phyloP scores from a whole-genome alignment of 2,329 filamentous ascomycete genomes.

The Trichophyton benhamiae region DNA sequence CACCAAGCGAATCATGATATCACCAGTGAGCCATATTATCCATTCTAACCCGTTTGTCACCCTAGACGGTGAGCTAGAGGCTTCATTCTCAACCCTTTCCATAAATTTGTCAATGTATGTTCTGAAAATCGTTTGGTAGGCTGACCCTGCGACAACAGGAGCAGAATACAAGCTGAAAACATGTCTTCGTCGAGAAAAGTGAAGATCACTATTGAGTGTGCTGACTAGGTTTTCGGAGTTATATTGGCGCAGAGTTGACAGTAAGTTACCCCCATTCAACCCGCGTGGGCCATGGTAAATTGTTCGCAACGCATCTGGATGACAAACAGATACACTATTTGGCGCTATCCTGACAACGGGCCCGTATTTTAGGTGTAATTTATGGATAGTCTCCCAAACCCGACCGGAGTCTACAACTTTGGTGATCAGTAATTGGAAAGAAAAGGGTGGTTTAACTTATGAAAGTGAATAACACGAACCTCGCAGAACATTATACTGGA shows the following conservation, averaged over 20 bases:
- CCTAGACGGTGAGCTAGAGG: constrained; percentile 4
- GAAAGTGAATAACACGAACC: constrained; percentile 2
- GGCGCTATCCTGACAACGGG: constrained; percentile 12
- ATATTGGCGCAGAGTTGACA: constrained; percentile 12
- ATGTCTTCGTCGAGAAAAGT: constrained; percentile 12
- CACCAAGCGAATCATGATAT: constrained; percentile 13
- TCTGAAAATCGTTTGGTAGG: constrained; percentile 9
- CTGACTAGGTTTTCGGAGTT: constrained; percentile 14
- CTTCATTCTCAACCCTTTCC: constrained; percentile 8
- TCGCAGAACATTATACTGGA: constrained; percentile 10
- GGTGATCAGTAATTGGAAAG: background rate
- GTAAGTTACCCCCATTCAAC: constrained; percentile 5
- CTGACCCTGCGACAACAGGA: constrained; percentile 8
- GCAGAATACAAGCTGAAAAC: constrained; percentile 11
- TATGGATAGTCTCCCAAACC: constrained; percentile 1
- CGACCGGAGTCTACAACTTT: background rate
- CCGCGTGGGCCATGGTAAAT: constrained; percentile 14
- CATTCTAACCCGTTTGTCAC: constrained; percentile 11
- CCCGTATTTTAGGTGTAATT: constrained; percentile 12
- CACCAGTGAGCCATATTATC: constrained; percentile 12
- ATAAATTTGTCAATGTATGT: constrained; percentile 11
- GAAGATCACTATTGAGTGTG: constrained; percentile 13
- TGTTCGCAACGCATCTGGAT: constrained; percentile 12
- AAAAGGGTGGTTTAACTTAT: background rate
- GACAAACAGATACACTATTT: constrained; percentile 12